Evolutionary conservation across 129 eudicot genomes (phyloP).

Genomic region (Calendula officinalis): DNA sequence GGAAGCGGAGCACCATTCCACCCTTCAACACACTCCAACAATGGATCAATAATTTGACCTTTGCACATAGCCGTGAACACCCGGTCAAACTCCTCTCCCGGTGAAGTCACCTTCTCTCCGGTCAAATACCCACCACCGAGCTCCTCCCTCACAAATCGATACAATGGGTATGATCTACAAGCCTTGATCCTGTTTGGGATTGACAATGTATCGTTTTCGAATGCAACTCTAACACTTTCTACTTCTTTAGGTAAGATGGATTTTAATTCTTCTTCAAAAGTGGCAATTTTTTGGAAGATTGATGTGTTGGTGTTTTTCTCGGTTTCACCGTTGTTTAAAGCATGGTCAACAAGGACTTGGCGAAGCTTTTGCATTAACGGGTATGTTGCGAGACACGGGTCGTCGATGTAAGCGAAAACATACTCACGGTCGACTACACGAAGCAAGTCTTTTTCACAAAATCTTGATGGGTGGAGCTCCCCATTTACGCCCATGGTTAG

Average conservation of each 20-base stretch:
- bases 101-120: constrained; percentile 40
- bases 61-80: constrained; percentile 39
- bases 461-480: constrained; percentile 55
- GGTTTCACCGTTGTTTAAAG: constrained; percentile 31
- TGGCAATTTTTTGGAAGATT: constrained; percentile 44
- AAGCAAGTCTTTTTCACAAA: constrained; percentile 52
- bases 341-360: constrained; percentile 60
- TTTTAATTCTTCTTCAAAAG: constrained; percentile 54
- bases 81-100: constrained; percentile 43
- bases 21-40: constrained; percentile 42
- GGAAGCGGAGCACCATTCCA: constrained; percentile 46
- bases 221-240: constrained; percentile 31
- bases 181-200: constrained; percentile 53
- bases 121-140: constrained; percentile 31
- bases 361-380: constrained; percentile 61
- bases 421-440: constrained; percentile 53
- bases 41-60: constrained; percentile 36
- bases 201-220: constrained; percentile 33
- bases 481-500: constrained; percentile 58
- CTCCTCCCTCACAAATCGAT: constrained; percentile 39
- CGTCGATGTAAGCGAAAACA: constrained; percentile 53
- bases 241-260: constrained; percentile 48
- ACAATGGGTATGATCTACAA: constrained; percentile 42
- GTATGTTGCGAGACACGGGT: constrained; percentile 43
- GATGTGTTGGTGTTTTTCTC: constrained; percentile 34